These are phyloP conservation scores for Euptelea pleiosperma DNA, from an alignment of 164 flowering plant genomes.

Conservation along the genomic window DNA sequence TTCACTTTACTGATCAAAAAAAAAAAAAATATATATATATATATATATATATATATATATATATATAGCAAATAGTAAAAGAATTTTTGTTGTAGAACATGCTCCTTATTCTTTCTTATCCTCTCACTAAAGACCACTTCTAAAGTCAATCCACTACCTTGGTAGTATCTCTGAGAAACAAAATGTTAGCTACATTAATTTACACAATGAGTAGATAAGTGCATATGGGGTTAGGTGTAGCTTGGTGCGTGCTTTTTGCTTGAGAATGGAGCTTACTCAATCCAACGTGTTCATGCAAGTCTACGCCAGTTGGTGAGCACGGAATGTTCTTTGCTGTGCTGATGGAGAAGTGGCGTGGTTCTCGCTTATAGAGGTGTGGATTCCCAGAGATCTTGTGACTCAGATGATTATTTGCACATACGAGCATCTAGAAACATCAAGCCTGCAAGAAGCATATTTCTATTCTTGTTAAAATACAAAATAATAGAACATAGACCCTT, in stretches of 20 bases:
- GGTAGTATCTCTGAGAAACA: no score
- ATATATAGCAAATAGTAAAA: not conserved
- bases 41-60: no score
- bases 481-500: no score
- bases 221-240: constrained; percentile 1
- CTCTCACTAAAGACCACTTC: not conserved
- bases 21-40: no score
- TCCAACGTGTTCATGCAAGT: constrained; percentile 10
- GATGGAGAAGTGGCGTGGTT: not conserved
- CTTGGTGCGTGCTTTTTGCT: not conserved
- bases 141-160: no score
- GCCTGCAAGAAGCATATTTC: constrained; percentile 23
- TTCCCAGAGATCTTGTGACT: constrained; percentile 29
- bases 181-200: no score
- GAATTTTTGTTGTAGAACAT: not conserved
- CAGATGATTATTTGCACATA: constrained; percentile 13
- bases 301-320: constrained; percentile 16
- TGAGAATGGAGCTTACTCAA: constrained; percentile 12
- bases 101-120: not conserved
- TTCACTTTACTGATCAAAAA: no score
- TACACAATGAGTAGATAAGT: no score
- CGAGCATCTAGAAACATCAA: constrained; percentile 27
- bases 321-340: constrained; percentile 20
- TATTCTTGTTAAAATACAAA: no score
- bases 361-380: constrained; percentile 20